Evolutionary conservation across 2,329 filamentous ascomycete species (phyloP).

Genomic region (Colletotrichum plurivorum): DNA sequence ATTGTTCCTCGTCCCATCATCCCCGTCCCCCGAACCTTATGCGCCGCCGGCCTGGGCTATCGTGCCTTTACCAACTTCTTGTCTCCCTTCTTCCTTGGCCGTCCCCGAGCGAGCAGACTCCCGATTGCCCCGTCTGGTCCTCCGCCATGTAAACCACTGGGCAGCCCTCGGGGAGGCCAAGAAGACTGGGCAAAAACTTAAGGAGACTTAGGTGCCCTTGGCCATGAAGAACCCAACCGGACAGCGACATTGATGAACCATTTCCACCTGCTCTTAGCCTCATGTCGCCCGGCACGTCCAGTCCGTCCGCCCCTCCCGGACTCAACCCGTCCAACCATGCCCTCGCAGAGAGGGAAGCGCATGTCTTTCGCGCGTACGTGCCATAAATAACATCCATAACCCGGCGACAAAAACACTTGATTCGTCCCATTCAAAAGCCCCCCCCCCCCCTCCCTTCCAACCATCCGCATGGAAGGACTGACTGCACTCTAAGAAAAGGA

Average conservation of each 20-base stretch:
- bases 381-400: constrained; percentile 14
- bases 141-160: background rate
- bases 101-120: background rate
- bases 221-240: background rate
- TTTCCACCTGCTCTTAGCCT: constrained; percentile 8
- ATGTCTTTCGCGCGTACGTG: background rate
- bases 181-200: no score
- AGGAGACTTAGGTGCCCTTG: background rate
- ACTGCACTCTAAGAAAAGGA: background rate
- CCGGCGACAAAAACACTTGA: background rate
- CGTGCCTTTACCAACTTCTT: no score
- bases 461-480: background rate
- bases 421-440: constrained; percentile 18
- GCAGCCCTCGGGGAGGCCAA: no score
- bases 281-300: constrained; percentile 30
- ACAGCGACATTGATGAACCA: background rate
- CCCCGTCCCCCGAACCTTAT: constrained; percentile 31
- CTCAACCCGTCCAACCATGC: constrained; percentile 20
- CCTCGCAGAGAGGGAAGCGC: constrained; percentile 3
- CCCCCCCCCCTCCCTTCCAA: constrained; percentile 2
- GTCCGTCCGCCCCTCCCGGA: constrained; percentile 21
- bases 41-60: constrained; percentile 1
- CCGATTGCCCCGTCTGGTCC: background rate
- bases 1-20: constrained; percentile 39
- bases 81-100: no score